phyloP scores from a whole-genome alignment of 805 yeast species.

The Myxozyma sirexii region DNA sequence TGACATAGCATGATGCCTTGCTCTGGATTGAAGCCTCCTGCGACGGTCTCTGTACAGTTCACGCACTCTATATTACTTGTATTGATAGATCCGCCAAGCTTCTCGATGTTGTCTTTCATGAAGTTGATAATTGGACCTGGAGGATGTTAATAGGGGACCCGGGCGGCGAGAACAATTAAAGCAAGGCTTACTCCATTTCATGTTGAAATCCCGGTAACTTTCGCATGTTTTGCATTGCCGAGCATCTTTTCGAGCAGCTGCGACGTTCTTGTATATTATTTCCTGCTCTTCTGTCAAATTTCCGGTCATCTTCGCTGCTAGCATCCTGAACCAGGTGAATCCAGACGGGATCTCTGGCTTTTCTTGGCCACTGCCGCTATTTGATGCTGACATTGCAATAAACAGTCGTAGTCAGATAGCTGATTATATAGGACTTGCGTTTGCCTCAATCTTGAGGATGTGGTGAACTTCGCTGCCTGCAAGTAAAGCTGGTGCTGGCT shows the following conservation, averaged over 20 bases:
- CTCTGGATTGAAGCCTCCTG: conserved; percentile 94
- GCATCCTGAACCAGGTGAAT: conserved; percentile 26
- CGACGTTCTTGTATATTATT: conserved; percentile 11
- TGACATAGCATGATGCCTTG: conserved; percentile 85
- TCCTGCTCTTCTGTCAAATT: conserved; percentile 20
- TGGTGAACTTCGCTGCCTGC: too few species aligned
- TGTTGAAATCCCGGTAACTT: conserved; percentile 76
- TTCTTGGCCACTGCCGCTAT: not conserved
- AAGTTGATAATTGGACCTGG: conserved; percentile 75
- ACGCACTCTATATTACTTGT: conserved; percentile 69
- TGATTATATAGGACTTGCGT: too few species aligned
- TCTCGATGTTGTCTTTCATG: conserved; percentile 79
- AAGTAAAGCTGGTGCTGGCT: too few species aligned
- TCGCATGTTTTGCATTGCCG: conserved; percentile 69
- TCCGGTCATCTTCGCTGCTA: conserved; percentile 25
- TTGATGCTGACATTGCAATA: not conserved
- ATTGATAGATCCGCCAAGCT: conserved; percentile 58
- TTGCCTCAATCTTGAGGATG: too few species aligned
- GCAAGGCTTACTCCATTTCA: conserved; percentile 50
- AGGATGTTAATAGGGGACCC: conserved; percentile 9
- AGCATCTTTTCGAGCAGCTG: conserved; percentile 1
- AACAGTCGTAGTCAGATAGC: not conserved
- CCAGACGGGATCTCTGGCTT: conserved; percentile 25
- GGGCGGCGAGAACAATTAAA: not conserved
- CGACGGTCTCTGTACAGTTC: conserved; percentile 75